Evolutionary conservation across 345 rosid species (phyloP), one percentile per base, ranked within the genome.

Genomic region (Kernera saxatilis): DNA sequence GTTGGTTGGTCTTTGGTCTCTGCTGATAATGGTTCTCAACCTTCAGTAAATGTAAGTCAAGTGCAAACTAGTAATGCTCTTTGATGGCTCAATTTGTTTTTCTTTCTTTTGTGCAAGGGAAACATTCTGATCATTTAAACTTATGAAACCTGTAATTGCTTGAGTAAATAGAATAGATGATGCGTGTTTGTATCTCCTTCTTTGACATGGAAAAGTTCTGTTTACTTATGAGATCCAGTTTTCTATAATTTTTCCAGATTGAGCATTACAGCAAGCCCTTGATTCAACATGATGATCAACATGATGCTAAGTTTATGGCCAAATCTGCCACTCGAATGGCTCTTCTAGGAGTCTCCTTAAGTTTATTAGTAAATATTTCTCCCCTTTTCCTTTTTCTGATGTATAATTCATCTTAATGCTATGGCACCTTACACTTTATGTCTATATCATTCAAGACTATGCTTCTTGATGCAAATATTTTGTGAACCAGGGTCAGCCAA

Each of bases 1-100:
- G 72, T 85, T 65, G 99, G 99, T 69, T 91, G 99, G 99, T 94
- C 97, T 64, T 64, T 91, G 67, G 88, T 87, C 48, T 81, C 90
- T 15, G 70, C 80, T 21, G 82, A 77, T 54, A 77, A 63, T 56
- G 79, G 44, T 76, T 64, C 82, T 44, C 86, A 77, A 77, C 71
- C 81, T 46, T 65, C 72, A 11, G 21, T 43, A 53, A 81, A 70
- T 44, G 78, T 67, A 65, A 56, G 72, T 72, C 69, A 29, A 66
- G 78, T 65, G 9, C 78, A 78, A 84, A 87, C 70, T 22, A 40
- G 78, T 56, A 18, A 21, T 73, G 15, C 40, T 65, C 25, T 26
- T 59, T 48, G 26, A 63, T 59, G 41, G 57, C 15, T 37, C 25
- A 18, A 21, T 46, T 18, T 21, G n/a, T n/a, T n/a, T n/a, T n/a